Evolutionary conservation across 129 eudicot species (phyloP).

Genomic region (Mikania micrantha): DNA sequence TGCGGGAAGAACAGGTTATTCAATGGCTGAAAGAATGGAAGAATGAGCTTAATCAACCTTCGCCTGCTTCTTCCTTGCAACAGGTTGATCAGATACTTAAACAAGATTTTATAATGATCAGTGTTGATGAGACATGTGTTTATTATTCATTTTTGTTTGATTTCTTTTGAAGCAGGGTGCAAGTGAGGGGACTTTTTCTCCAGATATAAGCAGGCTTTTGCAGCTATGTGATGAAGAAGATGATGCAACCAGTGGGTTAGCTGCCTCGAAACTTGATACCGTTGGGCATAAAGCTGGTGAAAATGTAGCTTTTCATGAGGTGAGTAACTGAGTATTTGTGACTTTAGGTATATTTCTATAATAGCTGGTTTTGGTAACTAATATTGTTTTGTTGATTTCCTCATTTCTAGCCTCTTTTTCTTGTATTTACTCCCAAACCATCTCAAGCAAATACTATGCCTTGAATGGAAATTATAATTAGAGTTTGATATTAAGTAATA

Average conservation of each 20-base stretch:
- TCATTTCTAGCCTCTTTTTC: not conserved
- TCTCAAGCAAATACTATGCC: not conserved
- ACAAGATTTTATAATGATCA: not conserved
- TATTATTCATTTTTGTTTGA: not conserved
- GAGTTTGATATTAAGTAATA: not conserved
- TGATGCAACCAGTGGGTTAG: conserved; percentile 77
- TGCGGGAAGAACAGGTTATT: conserved; percentile 89
- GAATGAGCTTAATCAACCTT: conserved; percentile 81
- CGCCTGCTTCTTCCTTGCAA: conserved; percentile 82
- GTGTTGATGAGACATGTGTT: not conserved
- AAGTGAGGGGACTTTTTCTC: conserved; percentile 56
- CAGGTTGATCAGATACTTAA: conserved; percentile 27
- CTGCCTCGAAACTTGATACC: conserved; percentile 70
- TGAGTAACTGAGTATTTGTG: conserved; percentile 2
- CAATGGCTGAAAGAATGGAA: conserved; percentile 95
- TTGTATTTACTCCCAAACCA: not conserved
- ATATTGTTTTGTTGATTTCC: not conserved
- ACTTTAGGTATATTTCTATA: conserved; percentile 1
- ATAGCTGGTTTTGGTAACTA: not conserved
- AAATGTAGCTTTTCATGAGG: conserved; percentile 37
- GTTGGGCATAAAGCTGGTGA: conserved; percentile 39
- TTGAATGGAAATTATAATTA: not conserved
- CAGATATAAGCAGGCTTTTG: conserved; percentile 60
- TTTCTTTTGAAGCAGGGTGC: conserved; percentile 42
- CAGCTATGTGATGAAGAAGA: conserved; percentile 80